Evolutionary conservation across 495 filamentous ascomycete genomes (phyloP).

Genomic region (Glonium stellatum): DNA sequence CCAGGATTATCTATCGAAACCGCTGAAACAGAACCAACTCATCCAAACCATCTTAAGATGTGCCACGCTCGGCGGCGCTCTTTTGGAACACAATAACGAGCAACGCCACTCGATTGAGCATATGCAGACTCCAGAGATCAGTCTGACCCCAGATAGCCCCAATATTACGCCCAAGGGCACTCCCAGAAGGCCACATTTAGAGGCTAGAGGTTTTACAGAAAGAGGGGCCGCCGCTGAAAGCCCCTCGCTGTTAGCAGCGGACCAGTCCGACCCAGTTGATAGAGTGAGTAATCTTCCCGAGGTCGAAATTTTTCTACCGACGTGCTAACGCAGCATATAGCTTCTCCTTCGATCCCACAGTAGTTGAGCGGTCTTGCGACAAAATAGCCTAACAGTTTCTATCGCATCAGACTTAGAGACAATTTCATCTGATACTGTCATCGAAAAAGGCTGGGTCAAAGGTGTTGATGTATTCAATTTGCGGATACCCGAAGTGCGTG

Average conservation of each 20-base stretch:
- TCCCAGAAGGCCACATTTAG: conserved; percentile 21
- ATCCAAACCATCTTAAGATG: conserved; percentile 95
- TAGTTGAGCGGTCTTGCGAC: conserved; percentile 3
- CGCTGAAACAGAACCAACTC: conserved; percentile 93
- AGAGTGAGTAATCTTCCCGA: conserved; percentile 14
- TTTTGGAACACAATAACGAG: conserved; percentile 53
- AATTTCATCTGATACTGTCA: neutral
- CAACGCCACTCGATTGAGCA: conserved; percentile 19
- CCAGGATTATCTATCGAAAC: conserved; percentile 90
- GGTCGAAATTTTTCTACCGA: neutral
- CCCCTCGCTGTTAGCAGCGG: conserved; percentile 24
- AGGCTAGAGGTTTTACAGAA: conserved; percentile 24
- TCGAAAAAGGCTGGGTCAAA: neutral
- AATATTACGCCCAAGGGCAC: conserved; percentile 7
- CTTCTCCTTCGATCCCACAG: conserved; percentile 31
- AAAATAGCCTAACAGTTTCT: neutral
- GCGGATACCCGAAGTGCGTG: neutral
- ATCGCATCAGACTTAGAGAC: neutral
- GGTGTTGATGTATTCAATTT: neutral
- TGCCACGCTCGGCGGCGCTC: conserved; percentile 74
- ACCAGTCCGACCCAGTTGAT: conserved; percentile 25
- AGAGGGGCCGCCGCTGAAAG: conserved; percentile 18
- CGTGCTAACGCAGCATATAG: conserved; percentile 8
- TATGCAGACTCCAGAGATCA: conserved; percentile 17
- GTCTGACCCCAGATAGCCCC: conserved; percentile 10